Evolutionary conservation across 257 asterid genomes (phyloP).

Genomic region (Anisodus acutangulus): DNA sequence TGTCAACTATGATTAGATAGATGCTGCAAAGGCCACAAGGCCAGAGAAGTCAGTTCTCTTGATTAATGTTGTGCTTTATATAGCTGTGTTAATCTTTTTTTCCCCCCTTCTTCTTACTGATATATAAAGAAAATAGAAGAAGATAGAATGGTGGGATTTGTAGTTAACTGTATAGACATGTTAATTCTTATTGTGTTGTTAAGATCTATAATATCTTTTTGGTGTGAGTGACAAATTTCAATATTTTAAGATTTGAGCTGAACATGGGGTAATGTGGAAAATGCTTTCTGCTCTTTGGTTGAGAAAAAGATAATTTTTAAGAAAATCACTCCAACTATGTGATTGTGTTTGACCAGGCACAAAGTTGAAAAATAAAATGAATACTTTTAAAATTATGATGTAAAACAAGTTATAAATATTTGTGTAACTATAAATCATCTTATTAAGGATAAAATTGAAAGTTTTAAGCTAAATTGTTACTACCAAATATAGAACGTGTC

Average conservation of each 20-base stretch:
- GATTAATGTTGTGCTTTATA: conserved; percentile 22
- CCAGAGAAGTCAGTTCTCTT: conserved; percentile 8
- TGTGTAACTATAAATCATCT: too few species aligned
- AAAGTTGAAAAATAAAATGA: too few species aligned
- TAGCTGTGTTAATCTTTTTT: neutral
- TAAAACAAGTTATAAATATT: too few species aligned
- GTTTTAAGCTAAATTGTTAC: too few species aligned
- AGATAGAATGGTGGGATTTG: conserved; percentile 4
- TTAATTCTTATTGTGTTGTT: neutral
- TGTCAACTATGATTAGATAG: neutral
- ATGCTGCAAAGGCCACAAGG: conserved; percentile 3
- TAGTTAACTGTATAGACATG: conserved; percentile 15
- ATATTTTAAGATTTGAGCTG: neutral
- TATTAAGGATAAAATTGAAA: too few species aligned
- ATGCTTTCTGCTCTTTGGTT: neutral
- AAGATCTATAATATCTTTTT: neutral
- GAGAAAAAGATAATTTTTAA: neutral
- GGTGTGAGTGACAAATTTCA: neutral
- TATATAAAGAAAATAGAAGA: neutral
- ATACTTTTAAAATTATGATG: too few species aligned
- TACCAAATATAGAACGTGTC: too few species aligned
- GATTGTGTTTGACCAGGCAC: too few species aligned
- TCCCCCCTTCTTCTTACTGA: neutral
- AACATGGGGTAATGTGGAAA: neutral
- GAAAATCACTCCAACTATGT: too few species aligned